Evolutionary conservation across 768 basidiomycete species (phyloP), one percentile per base, ranked within the genome.

Genomic region (Rhizopogon roseolus): DNA sequence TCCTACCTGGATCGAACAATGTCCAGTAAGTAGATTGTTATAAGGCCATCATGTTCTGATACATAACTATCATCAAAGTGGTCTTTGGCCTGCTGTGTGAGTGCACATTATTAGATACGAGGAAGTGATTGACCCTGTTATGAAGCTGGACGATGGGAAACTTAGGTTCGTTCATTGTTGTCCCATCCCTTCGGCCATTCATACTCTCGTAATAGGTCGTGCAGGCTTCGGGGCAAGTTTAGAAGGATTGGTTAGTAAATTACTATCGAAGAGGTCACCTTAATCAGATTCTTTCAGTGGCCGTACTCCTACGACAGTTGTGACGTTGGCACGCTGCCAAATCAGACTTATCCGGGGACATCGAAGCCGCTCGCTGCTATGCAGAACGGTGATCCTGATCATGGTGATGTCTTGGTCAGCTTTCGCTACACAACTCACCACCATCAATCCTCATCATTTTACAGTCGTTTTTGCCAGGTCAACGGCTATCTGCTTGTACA

Each of bases 321-420:
- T 64, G 90, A 93, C 56, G 75, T 89, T 3, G 91, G 90, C 2
- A 91, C 89, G 1, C 75, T 90, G 41, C 76, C 79, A 3, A 93
- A 92, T 61, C 90, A 92, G 63, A 85, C 87, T 10, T 62, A 73
- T 50, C 73, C 76, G 7, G 78, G 73, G 6, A 53, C 63, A 53
- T 73, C 66, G 14, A 57, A 60, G 11, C 86, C 86, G 10, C 54
- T 72, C 3, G 75, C 76, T 16, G 77, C 81, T 50, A 41, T 61
- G 3, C 64, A 66, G 32, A 66, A 68, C 17, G 76, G 76, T 22
- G 76, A 78, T 55, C 71, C 71, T 0, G 62, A 38, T 2, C 45
- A 65, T 25, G 64, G 62, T 22, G 59, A 49, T 37, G 67, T 60
- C 34, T 58, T 68, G 55, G 67, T 69, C 49, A 29, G 53, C 28